A percentile compares a stretch with the other conserved stretches of the same genome.
Evolutionary conservation across 2,329 filamentous ascomycete species (phyloP).

Genomic region (Biscogniauxia marginata): DNA sequence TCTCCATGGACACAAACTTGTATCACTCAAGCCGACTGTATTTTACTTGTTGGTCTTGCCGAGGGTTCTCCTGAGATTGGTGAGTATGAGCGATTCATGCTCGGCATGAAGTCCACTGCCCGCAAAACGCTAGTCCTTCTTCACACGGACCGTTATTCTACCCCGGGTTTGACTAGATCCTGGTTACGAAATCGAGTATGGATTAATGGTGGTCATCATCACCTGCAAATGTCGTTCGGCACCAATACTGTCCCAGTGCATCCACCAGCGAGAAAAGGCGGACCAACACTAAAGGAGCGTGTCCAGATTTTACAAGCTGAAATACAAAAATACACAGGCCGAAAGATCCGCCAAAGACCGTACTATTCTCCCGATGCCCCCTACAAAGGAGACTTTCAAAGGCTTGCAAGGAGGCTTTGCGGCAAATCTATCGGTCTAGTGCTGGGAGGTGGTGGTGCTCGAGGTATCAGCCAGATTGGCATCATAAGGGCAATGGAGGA

Average conservation of each 20-base stretch:
- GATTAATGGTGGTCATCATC: constrained; percentile 97
- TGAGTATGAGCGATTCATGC: constrained; percentile 92
- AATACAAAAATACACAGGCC: constrained; percentile 96
- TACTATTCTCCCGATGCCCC: constrained; percentile 89
- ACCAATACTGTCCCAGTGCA: constrained; percentile 74
- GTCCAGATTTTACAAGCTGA: constrained; percentile 95
- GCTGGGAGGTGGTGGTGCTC: constrained; percentile 86
- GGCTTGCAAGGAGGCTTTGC: constrained; percentile 83
- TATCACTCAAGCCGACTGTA: constrained; percentile 94
- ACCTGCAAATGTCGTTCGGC: constrained; percentile 92
- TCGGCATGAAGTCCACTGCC: constrained; percentile 96
- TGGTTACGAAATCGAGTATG: constrained; percentile 93
- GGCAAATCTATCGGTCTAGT: constrained; percentile 94
- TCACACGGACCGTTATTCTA: constrained; percentile 84
- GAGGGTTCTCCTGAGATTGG: constrained; percentile 88
- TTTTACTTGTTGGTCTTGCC: constrained; percentile 85
- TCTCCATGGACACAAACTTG: constrained; percentile 98
- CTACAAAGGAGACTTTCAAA: constrained; percentile 95
- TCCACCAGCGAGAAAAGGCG: constrained; percentile 72
- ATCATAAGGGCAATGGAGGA: constrained; percentile 95
- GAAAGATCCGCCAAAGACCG: constrained; percentile 83
- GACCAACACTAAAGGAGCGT: constrained; percentile 82
- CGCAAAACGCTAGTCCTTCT: constrained; percentile 88
- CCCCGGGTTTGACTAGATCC: constrained; percentile 77
- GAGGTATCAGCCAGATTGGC: constrained; percentile 89